Conservation (phyloP, 2,329 filamentous ascomycete species). For the Stachybotrys chartarum region DNA sequence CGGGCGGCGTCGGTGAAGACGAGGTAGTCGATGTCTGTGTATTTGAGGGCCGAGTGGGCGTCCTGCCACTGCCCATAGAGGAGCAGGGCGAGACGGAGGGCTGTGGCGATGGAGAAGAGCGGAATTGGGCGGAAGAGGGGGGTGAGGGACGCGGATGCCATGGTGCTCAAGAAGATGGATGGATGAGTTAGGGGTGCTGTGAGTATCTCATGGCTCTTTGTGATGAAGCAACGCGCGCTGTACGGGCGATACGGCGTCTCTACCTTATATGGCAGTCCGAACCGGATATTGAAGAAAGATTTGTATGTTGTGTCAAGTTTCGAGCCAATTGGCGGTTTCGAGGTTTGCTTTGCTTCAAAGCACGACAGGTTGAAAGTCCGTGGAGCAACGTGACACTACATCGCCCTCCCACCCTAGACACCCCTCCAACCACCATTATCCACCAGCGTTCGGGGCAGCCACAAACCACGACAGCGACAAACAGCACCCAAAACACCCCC, state of each 20-base stretch:
- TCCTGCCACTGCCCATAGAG: constrained; percentile 92
- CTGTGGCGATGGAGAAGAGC: constrained; percentile 49
- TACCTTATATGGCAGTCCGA: too few species aligned
- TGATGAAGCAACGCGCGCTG: too few species aligned
- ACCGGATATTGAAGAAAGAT: too few species aligned
- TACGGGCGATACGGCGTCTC: too few species aligned
- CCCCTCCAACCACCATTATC: neutral
- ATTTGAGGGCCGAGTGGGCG: constrained; percentile 84
- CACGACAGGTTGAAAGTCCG: neutral
- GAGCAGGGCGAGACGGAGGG: constrained; percentile 67
- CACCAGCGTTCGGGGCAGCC: neutral
- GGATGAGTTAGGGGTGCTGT: neutral
- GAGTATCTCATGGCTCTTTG: too few species aligned
- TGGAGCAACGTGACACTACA: neutral
- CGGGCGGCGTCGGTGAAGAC: constrained; percentile 95
- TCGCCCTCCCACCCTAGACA: neutral
- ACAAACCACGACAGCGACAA: neutral
- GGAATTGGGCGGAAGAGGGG: constrained; percentile 27
- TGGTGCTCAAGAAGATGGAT: neutral
- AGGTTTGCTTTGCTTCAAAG: too few species aligned
- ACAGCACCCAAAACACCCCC: neutral
- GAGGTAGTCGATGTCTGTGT: constrained; percentile 97
- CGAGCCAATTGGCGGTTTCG: too few species aligned
- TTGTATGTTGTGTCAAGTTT: too few species aligned
- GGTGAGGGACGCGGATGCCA: constrained; percentile 5